Evolutionary conservation across 1,284 basidiomycete species (phyloP), one percentile per base, ranked within the genome.

Genomic region (Xanthoconium separans): DNA sequence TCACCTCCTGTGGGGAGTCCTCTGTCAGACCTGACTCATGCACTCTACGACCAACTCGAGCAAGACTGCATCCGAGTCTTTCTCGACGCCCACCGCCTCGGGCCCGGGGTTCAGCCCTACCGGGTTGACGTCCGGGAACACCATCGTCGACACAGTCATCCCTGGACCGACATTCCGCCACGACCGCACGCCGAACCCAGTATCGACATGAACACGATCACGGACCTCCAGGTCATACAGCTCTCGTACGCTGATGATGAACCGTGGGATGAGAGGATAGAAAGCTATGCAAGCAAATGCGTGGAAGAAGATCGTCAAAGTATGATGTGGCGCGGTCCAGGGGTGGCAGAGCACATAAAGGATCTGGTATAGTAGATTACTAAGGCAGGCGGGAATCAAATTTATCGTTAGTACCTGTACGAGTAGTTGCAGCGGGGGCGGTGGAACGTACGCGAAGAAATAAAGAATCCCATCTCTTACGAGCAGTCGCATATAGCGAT

Each of bases 381-480:
- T 54, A 43, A 15, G 22, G 16, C 6, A 10, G 2, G 4, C 5
- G 22, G 18, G 7, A 9, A 31, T 13, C 1, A 24, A 3, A 6
- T 47, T 20, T 11, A 6, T n/a, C 13, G 24, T 50, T 2, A 37
- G n/a, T 10, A 12, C 4, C 15, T 9, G 8, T 36, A 16, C 1
- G 33, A 9, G 33, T 34, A 12, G 13, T 36, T n/a, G 37, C 3
- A 5, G 18, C 0, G 7, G 15, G 24, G 24, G 4, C 10, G 10
- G 29, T 18, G 30, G 22, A 13, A 55, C 51, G 3, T 47, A 55
- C 54, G 1, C 22, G 7, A 43, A 1, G 34, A 55, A 55, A 40
- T 55, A 55, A 6, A 54, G 13, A n/a, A 55, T 22, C 2, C 53
- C 53, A 12, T 55, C 44, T 29, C n/a, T 37, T 16, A 7, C 16